Evolutionary conservation across 306 rosid species (phyloP).

Genomic region (Prunus dulcis): DNA sequence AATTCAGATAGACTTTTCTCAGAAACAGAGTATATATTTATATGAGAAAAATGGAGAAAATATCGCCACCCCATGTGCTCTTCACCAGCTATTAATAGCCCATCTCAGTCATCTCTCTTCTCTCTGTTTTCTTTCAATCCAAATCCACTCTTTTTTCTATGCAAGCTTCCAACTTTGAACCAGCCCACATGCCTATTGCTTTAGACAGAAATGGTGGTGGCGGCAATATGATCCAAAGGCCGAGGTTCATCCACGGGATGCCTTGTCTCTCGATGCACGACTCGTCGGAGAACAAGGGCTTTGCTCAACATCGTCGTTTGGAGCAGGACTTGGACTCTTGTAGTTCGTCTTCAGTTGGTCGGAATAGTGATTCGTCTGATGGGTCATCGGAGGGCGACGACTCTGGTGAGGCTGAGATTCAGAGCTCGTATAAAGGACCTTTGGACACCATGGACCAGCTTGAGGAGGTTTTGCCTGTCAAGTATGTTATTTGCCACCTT

Average conservation of each 20-base stretch:
- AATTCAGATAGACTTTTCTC: neutral
- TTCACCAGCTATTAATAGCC: conserved; percentile 30
- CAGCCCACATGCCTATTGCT: conserved; percentile 46
- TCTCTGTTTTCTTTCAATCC: neutral
- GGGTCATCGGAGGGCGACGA: conserved; percentile 58
- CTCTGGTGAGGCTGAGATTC: conserved; percentile 48
- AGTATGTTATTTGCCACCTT: conserved; percentile 37
- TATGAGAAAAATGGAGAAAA: conserved; percentile 22
- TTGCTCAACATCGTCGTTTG: conserved; percentile 22
- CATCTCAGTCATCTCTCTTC: neutral
- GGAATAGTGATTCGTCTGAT: conserved; percentile 50
- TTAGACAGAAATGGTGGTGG: conserved; percentile 23
- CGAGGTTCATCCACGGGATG: conserved; percentile 38
- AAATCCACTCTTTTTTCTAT: neutral
- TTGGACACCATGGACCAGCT: conserved; percentile 60
- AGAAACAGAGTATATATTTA: neutral
- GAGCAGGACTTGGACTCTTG: conserved; percentile 53
- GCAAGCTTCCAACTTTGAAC: conserved; percentile 5
- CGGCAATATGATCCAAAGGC: conserved; percentile 29
- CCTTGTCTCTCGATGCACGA: conserved; percentile 46
- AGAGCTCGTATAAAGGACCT: conserved; percentile 58
- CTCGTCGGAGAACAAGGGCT: conserved; percentile 12
- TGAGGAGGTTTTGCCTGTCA: conserved; percentile 62
- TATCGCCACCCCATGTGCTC: conserved; percentile 52
- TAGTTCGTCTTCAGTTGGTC: conserved; percentile 59